Evolutionary conservation across 371 early-diverging fungal genomes (phyloP), one percentile per base, ranked within the genome.

Genomic region (Encephalitozoon romaleae): DNA sequence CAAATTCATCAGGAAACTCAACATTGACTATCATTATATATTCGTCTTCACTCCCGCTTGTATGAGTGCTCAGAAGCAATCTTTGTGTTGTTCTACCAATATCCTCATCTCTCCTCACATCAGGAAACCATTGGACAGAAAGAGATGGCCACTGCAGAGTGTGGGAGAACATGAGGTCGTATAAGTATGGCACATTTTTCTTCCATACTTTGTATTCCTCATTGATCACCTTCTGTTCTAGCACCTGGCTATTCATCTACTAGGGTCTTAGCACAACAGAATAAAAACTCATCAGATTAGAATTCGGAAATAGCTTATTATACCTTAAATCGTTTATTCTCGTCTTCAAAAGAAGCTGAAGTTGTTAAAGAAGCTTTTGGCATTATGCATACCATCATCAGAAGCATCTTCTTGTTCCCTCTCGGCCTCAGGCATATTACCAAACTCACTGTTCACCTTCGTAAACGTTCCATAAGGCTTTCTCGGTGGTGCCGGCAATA

Each of bases 141-240:
- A 97, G 86, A 38, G 94, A 90, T 0, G 97, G 96, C 96, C 96
- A 98, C 72, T 94, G 91, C 12, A 98, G 86, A 4, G 94, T 92
- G 78, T 95, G 95, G 1, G 95, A 93, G 32, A 95, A 89, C 21
- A 96, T 89, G 76, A 94, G 87, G 84, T 96, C 96, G 83, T 98
- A 98, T 25, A 96, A 87, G 73, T 94, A 93, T 28, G 95, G 97
- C 9, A 93, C 90, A 86, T 96, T 96, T 88, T 96, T 96, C 82
- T 94, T 94, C 99, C 99, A 98, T 73, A 93, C 78, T 77, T 83
- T 83, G 86, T 95, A 95, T 82, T 96, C 95, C 85, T 94, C 92
- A 74, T 91, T 90, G 74, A 93, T 90, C 12, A 59, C 85, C 82
- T 91, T 91, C 82, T 93, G 90, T 77, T 91, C 89, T 34, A 79